Evolutionary conservation across 2,329 filamentous ascomycete species (phyloP).

Genomic region (Pyrenophora graminea): DNA sequence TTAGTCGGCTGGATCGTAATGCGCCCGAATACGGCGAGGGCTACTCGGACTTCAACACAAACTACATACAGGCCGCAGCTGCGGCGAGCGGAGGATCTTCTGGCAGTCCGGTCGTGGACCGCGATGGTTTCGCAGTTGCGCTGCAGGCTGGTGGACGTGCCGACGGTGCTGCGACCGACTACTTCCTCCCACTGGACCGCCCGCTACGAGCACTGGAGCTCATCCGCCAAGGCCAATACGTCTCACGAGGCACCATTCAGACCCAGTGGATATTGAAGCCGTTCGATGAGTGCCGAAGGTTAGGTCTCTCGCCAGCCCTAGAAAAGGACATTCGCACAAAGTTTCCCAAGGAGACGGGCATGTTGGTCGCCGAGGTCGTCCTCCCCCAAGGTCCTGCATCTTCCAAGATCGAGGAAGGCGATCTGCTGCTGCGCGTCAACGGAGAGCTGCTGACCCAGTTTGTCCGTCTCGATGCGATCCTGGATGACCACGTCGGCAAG

Average conservation of each 20-base stretch:
- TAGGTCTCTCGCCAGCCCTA: constrained; percentile 83
- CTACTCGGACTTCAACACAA: constrained; percentile 94
- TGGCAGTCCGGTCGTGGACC: constrained; percentile 96
- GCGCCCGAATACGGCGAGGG: constrained; percentile 94
- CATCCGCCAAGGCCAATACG: constrained; percentile 73
- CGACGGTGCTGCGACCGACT: constrained; percentile 95
- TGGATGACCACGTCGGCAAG: constrained; percentile 83
- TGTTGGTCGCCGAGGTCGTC: constrained; percentile 95
- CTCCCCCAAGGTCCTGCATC: constrained; percentile 88
- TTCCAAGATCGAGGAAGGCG: constrained; percentile 86
- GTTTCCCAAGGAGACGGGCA: constrained; percentile 92
- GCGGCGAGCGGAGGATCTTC: constrained; percentile 96
- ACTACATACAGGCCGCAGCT: constrained; percentile 97
- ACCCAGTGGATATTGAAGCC: constrained; percentile 96
- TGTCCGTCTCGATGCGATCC: constrained; percentile 83
- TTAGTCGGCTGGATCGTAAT: constrained; percentile 92
- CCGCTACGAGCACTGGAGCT: constrained; percentile 85
- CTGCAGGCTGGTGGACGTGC: constrained; percentile 91
- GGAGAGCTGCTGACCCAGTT: constrained; percentile 92
- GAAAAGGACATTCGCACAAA: constrained; percentile 80
- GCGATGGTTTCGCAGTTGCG: constrained; percentile 88
- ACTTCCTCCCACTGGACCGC: constrained; percentile 91
- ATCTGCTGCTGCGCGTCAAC: constrained; percentile 92
- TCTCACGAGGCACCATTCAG: constrained; percentile 95
- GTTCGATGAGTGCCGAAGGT: constrained; percentile 91